A percentile compares a stretch with the other conserved stretches of the same genome.
Conservation (phyloP, 2,329 filamentous ascomycete species). For the Thelonectria discophora region DNA sequence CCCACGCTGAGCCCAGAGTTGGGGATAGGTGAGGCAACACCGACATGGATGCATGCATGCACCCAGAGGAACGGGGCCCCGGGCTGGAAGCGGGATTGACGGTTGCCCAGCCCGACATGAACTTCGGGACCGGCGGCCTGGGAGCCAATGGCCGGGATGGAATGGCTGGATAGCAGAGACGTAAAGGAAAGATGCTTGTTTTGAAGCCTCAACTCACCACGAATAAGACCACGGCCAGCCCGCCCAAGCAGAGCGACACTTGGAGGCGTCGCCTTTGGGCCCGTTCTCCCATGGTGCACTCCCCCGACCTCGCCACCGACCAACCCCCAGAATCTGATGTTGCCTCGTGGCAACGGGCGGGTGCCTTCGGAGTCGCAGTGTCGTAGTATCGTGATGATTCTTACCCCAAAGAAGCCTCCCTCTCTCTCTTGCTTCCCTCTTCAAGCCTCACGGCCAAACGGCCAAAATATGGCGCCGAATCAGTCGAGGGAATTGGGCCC, state of each 20-base stretch:
- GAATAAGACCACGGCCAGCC: constrained; percentile 31
- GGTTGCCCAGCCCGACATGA: constrained; percentile 28
- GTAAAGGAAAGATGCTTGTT: not conserved
- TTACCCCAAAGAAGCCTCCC: not conserved
- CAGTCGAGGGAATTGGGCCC: constrained; percentile 16
- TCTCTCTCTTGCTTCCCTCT: not conserved
- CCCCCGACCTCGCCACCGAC: constrained; percentile 8
- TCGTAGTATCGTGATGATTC: constrained; percentile 7
- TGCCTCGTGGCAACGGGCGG: constrained; percentile 9
- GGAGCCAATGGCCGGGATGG: constrained; percentile 10
- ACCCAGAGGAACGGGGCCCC: constrained; percentile 20
- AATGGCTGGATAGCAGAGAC: not conserved
- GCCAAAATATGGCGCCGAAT: constrained; percentile 11
- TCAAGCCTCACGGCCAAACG: constrained; percentile 18
- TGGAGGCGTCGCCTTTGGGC: constrained; percentile 26
- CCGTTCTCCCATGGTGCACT: constrained; percentile 18
- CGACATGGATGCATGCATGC: constrained; percentile 28
- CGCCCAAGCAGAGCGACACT: constrained; percentile 22
- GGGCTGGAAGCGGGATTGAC: constrained; percentile 32
- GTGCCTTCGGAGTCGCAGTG: constrained; percentile 1
- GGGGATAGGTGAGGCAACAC: constrained; percentile 31
- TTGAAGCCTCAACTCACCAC: constrained; percentile 34
- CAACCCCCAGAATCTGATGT: constrained; percentile 19
- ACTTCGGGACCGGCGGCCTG: constrained; percentile 27
- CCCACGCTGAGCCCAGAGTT: constrained; percentile 34